A percentile compares a stretch with the other conserved stretches of the same genome.
phyloP scores from a whole-genome alignment of 345 rosid genomes.

The Aethionema arabicum region DNA sequence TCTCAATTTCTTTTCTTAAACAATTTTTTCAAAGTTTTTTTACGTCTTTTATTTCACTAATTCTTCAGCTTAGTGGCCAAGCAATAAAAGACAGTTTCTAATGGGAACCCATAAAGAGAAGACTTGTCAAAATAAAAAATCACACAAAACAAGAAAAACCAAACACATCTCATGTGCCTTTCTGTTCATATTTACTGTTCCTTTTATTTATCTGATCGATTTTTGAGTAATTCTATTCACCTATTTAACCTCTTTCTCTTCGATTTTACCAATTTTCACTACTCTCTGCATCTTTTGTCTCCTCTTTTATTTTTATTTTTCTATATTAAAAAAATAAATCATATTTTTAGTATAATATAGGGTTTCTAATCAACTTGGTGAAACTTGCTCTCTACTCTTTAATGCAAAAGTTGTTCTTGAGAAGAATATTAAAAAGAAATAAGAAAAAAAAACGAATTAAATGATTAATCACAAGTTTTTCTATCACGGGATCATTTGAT shows the following conservation, averaged over 20 bases:
- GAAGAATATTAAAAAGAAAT: too few relatives aligned
- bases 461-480: too few relatives aligned
- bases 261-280: constrained; percentile 31
- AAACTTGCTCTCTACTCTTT: constrained; percentile 21
- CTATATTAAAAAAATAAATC: not conserved
- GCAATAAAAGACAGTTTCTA: too few relatives aligned
- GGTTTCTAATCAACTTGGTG: constrained; percentile 11
- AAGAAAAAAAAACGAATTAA: too few relatives aligned
- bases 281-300: constrained; percentile 32
- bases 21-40: too few relatives aligned
- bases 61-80: too few relatives aligned
- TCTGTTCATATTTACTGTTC: constrained; percentile 37
- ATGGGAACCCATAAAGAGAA: too few relatives aligned
- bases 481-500: too few relatives aligned
- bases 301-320: not conserved
- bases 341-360: not conserved
- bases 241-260: constrained; percentile 27
- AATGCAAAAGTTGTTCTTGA: not conserved
- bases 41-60: too few relatives aligned
- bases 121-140: too few relatives aligned
- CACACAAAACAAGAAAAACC: constrained; percentile 36
- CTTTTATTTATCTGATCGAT: constrained; percentile 24
- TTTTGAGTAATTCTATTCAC: constrained; percentile 31
- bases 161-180: constrained; percentile 38
- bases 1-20: too few relatives aligned